These are phyloP conservation scores for Mycena pura DNA, from an alignment of 768 basidiomycete species.

Conservation along the genomic window DNA sequence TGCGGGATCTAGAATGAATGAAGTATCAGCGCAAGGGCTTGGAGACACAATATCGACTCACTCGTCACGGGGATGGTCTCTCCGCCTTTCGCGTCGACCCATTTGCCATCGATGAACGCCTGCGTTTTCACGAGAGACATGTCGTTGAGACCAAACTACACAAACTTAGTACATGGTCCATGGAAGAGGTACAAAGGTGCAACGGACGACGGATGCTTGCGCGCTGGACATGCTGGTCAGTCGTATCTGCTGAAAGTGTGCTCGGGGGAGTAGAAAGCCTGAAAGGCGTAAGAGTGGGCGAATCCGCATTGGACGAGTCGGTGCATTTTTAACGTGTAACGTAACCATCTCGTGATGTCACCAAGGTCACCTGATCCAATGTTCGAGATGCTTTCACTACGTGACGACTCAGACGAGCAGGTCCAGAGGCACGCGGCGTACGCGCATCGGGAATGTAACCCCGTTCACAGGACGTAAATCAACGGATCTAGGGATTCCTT, in stretches of 20 bases:
- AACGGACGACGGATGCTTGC: slow-evolving; percentile 46
- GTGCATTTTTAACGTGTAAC: no score
- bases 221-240: slow-evolving; percentile 63
- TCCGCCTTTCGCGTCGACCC: slow-evolving; percentile 81
- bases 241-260: not conserved
- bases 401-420: no score
- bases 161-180: not conserved
- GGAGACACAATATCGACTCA: slow-evolving; percentile 44
- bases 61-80: slow-evolving; percentile 78
- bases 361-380: no score
- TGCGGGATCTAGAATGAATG: slow-evolving; percentile 77
- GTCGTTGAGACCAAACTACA: slow-evolving; percentile 80
- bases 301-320: no score
- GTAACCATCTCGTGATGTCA: no score
- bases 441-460: no score
- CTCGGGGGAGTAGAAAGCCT: not conserved
- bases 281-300: slow-evolving; percentile 14
- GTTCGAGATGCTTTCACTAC: no score
- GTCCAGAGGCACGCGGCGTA: no score
- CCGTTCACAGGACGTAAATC: no score
- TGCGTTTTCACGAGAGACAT: slow-evolving; percentile 59
- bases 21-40: not conserved
- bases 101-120: slow-evolving; percentile 84
- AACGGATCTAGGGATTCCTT: no score
- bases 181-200: not conserved